Conservation (phyloP, 345 rosid species). For the Cardamine resedifolia region DNA sequence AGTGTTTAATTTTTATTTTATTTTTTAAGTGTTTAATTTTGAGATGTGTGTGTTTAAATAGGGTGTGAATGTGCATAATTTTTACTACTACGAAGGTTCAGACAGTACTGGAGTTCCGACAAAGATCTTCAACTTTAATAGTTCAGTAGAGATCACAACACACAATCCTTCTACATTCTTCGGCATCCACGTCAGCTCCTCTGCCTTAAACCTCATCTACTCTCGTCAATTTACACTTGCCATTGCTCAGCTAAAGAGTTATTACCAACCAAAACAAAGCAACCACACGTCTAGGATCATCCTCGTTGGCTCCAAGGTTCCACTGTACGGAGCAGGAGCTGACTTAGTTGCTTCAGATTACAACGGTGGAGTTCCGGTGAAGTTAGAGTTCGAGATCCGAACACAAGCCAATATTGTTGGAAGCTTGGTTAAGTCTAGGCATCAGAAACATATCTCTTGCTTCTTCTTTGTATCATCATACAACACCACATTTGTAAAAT, state of each 20-base stretch:
- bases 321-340: slow-evolving; percentile 81
- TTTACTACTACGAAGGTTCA: slow-evolving; percentile 70
- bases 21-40: too few species aligned
- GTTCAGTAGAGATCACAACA: slow-evolving; percentile 57
- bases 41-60: slow-evolving; percentile 28
- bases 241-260: slow-evolving; percentile 58
- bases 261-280: slow-evolving; percentile 75
- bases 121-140: slow-evolving; percentile 61
- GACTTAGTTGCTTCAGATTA: slow-evolving; percentile 46
- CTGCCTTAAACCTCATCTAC: slow-evolving; percentile 55
- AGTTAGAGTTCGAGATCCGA: slow-evolving; percentile 51
- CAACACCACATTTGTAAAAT: slow-evolving; percentile 17
- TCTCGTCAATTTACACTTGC: slow-evolving; percentile 52
- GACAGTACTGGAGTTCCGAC: slow-evolving; percentile 78
- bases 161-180: slow-evolving; percentile 76
- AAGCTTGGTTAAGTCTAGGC: slow-evolving; percentile 59
- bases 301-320: slow-evolving; percentile 59
- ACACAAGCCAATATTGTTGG: slow-evolving; percentile 73
- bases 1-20: too few species aligned
- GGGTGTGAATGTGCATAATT: slow-evolving; percentile 57
- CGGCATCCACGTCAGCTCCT: slow-evolving; percentile 71
- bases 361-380: slow-evolving; percentile 51
- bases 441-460: slow-evolving; percentile 50
- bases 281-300: slow-evolving; percentile 44
- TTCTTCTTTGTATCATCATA: slow-evolving; percentile 27